Base-by-base conservation (phyloP, 306 rosid species). In the Trifolium fragiferum region DNA sequence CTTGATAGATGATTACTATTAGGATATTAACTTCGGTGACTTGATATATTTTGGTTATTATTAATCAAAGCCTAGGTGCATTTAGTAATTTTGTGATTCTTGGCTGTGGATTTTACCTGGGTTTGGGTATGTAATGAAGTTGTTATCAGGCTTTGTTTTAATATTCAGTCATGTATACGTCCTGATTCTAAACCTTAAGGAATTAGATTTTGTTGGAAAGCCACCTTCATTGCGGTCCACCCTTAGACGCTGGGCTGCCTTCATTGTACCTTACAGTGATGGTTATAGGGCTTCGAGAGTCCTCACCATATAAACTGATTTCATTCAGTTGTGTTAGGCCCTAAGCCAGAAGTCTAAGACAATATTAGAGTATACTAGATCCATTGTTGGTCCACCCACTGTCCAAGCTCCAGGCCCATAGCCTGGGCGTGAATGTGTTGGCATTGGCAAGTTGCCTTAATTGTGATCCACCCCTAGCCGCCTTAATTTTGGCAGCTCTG, bases 71-170 rank as follows among this genome's bases (percentile, higher is more conserved):
- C 21, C 50, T 20, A 35, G 49, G 60, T 55, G 37, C 54, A 61
- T 47, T 74, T 15, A 40, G 53, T 20, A 21, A 49, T 74, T 62
- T 14, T 20, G 5, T 33, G 64, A 63, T 63, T 32, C 16, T 14
- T 62, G 71, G 63, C 35, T 32, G 49, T 20, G n/a, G 16, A 41
- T 74, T 47, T 63, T 74, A 47, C 49, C 32, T 21, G 18, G 44
- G 73, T 41, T 20, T 62, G n/a, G 30, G 62, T 62, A 75, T 10
- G 20, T 21, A 20, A 33, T 53, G 2, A 35, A 47, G 32, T 62
- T 50, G 40, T 10, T 74, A 74, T 49, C 58, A 21, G 72, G 59
- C 16, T 32, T 62, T 63, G 18, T 33, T 63, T 49, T 49, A 21
- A 63, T 62, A 14, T 62, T 7, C 18, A 21, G 13, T 10, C 53